phyloP scores from a whole-genome alignment of 2,329 filamentous ascomycete genomes.

The Fusarium staphyleae region DNA sequence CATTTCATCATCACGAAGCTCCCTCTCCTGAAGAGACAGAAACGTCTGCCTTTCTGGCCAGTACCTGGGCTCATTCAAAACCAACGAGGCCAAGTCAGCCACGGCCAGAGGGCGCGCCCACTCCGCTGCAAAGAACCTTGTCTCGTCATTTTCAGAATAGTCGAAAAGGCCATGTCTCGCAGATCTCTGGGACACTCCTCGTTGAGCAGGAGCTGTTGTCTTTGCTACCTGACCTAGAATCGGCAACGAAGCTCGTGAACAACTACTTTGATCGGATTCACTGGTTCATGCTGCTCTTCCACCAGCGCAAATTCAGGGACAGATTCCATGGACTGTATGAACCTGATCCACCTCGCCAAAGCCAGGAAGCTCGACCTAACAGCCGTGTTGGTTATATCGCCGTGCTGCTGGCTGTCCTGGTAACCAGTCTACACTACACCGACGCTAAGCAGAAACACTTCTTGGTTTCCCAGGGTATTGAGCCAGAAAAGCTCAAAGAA shows the following conservation, averaged over 20 bases:
- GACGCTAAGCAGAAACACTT: background rate
- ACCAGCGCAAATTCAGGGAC: constrained; percentile 44
- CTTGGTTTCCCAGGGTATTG: background rate
- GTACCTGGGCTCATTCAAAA: constrained; percentile 8
- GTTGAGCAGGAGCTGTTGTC: constrained; percentile 11
- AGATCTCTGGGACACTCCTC: background rate
- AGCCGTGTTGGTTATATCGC: constrained; percentile 11
- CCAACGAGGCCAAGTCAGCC: background rate
- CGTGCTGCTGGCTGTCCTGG: constrained; percentile 22
- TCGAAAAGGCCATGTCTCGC: background rate
- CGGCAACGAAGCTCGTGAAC: constrained; percentile 41
- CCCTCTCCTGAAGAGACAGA: constrained; percentile 16
- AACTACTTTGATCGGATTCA: constrained; percentile 50
- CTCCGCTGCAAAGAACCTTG: background rate
- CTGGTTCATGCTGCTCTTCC: constrained; percentile 50
- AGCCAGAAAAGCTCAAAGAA: background rate
- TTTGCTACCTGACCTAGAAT: constrained; percentile 36
- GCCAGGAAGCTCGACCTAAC: background rate
- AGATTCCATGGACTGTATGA: constrained; percentile 18
- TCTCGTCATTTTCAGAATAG: background rate
- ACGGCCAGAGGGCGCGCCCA: background rate
- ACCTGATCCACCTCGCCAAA: background rate
- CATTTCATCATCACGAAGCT: constrained; percentile 29
- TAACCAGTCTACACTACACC: constrained; percentile 22
- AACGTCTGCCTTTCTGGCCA: constrained; percentile 22